A percentile compares a stretch with the other conserved stretches of the same genome.
Evolutionary conservation across 371 early-diverging fungal genomes (phyloP).

Genomic region (Mucor indicus): DNA sequence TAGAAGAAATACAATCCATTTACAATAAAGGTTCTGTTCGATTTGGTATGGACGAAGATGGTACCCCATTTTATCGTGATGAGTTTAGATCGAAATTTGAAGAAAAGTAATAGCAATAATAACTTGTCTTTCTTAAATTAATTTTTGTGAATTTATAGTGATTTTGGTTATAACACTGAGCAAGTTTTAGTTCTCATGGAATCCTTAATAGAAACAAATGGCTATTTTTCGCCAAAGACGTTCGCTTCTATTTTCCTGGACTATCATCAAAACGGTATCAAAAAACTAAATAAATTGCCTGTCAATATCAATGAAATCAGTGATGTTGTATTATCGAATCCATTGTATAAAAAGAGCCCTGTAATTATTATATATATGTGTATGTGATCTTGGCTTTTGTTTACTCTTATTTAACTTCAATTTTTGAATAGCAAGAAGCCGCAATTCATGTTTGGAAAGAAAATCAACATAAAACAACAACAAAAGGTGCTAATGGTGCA

Average conservation of each 20-base stretch:
- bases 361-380: too few relatives aligned
- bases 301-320: conserved; percentile 54
- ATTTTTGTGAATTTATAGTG: too few relatives aligned
- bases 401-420: too few relatives aligned
- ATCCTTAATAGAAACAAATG: conserved; percentile 49
- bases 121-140: too few relatives aligned
- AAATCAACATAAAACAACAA: conserved; percentile 11
- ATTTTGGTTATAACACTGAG: conserved; percentile 70
- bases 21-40: conserved; percentile 62
- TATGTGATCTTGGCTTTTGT: too few relatives aligned
- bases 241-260: conserved; percentile 48
- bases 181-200: conserved; percentile 60
- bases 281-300: conserved; percentile 52
- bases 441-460: conserved; percentile 32
- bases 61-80: conserved; percentile 36
- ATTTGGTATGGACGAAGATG: conserved; percentile 54
- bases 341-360: conserved; percentile 34
- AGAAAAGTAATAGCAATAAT: conserved; percentile 37
- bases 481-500: conserved; percentile 61
- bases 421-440: conserved; percentile 27
- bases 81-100: conserved; percentile 34
- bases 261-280: conserved; percentile 52
- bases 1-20: conserved; percentile 27
- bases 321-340: conserved; percentile 43
- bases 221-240: conserved; percentile 46